Conservation (phyloP, 257 asterid species). For the Plantago ovata region DNA sequence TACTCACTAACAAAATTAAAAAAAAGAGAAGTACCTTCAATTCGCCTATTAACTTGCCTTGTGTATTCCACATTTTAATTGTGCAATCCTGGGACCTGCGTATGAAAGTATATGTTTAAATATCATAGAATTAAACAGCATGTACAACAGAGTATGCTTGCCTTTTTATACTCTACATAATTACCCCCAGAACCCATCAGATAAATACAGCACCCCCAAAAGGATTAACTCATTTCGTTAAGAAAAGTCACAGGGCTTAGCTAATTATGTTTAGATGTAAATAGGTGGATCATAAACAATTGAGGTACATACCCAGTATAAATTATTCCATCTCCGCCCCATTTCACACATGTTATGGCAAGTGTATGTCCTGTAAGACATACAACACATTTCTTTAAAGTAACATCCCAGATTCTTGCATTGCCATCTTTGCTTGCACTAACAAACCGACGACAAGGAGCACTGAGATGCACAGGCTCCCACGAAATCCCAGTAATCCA, state of each 20-base stretch:
- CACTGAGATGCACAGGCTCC: conserved; percentile 91
- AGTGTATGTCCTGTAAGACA: conserved; percentile 86
- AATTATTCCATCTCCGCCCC: conserved; percentile 98
- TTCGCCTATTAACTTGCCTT: conserved; percentile 87
- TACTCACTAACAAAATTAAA: neutral
- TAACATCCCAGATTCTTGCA: conserved; percentile 95
- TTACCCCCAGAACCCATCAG: neutral
- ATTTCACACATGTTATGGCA: conserved; percentile 93
- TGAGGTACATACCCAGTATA: conserved; percentile 75
- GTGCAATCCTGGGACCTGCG: conserved; percentile 93
- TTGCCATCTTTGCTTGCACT: conserved; percentile 98
- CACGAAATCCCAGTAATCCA: conserved; percentile 98
- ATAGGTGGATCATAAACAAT: conserved; percentile 1
- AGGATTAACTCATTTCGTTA: no score
- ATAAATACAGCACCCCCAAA: no score
- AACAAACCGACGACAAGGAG: conserved; percentile 91
- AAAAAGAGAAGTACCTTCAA: conserved; percentile 79
- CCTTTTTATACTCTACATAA: conserved; percentile 11
- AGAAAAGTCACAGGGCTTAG: no score
- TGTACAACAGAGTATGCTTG: conserved; percentile 9
- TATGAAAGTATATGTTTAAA: conserved; percentile 13
- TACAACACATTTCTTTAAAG: conserved; percentile 61
- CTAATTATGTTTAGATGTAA: neutral
- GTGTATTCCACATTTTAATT: conserved; percentile 91
- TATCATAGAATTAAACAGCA: conserved; percentile 1